Conservation (phyloP, 805 yeast species). For the Starmerella davenportii region DNA sequence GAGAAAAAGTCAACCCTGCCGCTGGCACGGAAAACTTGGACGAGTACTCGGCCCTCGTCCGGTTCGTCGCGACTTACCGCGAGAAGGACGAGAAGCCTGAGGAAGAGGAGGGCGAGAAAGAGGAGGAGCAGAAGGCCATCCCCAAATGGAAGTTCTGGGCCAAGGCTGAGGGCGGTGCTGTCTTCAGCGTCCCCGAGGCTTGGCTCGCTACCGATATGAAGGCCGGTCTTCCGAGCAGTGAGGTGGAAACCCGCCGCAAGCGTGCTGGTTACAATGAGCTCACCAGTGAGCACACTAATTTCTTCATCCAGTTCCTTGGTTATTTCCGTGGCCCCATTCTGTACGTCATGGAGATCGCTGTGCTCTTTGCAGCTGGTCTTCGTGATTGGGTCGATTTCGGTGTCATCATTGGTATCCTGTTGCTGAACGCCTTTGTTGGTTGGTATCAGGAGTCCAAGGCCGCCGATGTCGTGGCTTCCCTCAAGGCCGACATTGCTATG, state of each 20-base stretch:
- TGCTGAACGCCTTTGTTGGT: conserved; percentile 86
- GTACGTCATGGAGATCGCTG: conserved; percentile 94
- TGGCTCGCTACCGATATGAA: conserved; percentile 64
- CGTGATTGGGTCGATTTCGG: conserved; percentile 98
- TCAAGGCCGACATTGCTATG: conserved; percentile 88
- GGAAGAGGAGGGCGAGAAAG: conserved; percentile 41
- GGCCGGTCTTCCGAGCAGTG: conserved; percentile 57
- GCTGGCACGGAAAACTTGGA: conserved; percentile 29
- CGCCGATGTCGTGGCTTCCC: conserved; percentile 90
- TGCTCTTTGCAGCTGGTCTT: conserved; percentile 83
- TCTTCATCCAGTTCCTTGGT: conserved; percentile 60
- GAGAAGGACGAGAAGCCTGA: conserved; percentile 28
- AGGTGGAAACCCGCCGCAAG: conserved; percentile 70
- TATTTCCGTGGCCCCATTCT: conserved; percentile 88
- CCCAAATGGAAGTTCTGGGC: conserved; percentile 43
- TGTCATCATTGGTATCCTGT: conserved; percentile 76
- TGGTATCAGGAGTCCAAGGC: conserved; percentile 96
- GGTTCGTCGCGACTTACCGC: conserved; percentile 23
- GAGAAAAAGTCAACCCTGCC: conserved; percentile 12
- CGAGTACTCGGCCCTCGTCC: conserved; percentile 24
- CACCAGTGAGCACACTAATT: conserved; percentile 70
- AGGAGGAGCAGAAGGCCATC: conserved; percentile 39
- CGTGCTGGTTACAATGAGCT: conserved; percentile 77
- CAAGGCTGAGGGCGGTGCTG: conserved; percentile 29
- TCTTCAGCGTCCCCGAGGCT: conserved; percentile 50